phyloP scores from a whole-genome alignment of 169 alveolate species.

The Plasmodium ovale region DNA sequence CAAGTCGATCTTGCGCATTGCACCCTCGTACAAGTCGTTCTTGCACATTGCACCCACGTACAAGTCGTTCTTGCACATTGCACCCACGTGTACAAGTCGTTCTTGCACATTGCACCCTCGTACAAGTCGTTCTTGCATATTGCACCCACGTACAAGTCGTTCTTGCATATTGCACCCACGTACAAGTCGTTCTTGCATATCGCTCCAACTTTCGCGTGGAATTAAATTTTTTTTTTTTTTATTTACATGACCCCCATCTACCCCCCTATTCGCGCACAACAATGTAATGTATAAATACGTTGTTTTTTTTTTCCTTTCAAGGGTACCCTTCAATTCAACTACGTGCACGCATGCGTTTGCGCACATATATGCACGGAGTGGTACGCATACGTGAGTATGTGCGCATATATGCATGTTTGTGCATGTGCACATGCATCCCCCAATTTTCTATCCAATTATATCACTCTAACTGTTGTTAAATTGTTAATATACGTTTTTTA shows the following conservation, averaged over 20 bases:
- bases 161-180: background rate
- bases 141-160: no score
- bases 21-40: background rate
- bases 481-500: conserved; percentile 29
- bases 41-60: background rate
- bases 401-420: background rate
- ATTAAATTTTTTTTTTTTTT: no score
- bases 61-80: background rate
- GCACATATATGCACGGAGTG: background rate
- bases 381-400: background rate
- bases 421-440: background rate
- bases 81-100: no score
- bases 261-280: no score
- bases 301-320: no score
- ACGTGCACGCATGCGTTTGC: background rate
- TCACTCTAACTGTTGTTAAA: conserved; percentile 23
- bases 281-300: no score
- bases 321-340: background rate
- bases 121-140: no score
- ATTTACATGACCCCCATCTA: no score
- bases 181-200: no score
- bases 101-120: no score
- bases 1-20: no score
- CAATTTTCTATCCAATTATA: conserved; percentile 13
- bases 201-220: background rate